These are phyloP conservation scores for Pleurotus eryngii DNA, from an alignment of 768 basidiomycete genomes.

Conservation along the genomic window DNA sequence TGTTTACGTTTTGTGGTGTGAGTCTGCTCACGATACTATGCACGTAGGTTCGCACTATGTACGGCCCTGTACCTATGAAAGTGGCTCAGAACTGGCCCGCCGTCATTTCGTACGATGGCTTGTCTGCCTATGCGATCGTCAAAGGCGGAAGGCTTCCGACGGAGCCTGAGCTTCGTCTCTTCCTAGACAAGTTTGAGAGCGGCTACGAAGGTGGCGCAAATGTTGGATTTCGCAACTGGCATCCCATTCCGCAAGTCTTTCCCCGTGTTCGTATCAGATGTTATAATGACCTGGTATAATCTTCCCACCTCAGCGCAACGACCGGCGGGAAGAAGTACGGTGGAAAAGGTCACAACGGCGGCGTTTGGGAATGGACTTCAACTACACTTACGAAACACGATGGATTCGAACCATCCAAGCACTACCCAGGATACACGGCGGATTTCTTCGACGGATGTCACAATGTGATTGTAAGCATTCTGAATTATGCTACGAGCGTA, in stretches of 20 bases:
- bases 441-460: constrained; percentile 93
- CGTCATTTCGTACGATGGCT: constrained; percentile 69
- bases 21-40: not conserved
- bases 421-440: constrained; percentile 88
- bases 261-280: not conserved
- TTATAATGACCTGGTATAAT: not conserved
- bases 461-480: constrained; percentile 73
- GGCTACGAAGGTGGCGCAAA: constrained; percentile 81
- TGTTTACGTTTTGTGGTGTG: not conserved
- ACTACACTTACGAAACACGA: constrained; percentile 69
- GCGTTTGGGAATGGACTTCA: constrained; percentile 98
- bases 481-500: constrained; percentile 4
- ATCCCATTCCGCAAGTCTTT: constrained; percentile 79
- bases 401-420: constrained; percentile 67
- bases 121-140: constrained; percentile 76
- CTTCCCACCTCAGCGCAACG: constrained; percentile 50
- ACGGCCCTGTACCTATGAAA: constrained; percentile 77
- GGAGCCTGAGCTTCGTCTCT: constrained; percentile 80
- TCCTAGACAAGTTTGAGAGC: constrained; percentile 69
- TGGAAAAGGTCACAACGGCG: constrained; percentile 82
- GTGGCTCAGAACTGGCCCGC: constrained; percentile 86
- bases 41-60: constrained; percentile 74
- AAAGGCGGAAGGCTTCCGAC: constrained; percentile 95
- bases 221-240: constrained; percentile 89
- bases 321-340: constrained; percentile 48